Conservation (phyloP, 2,329 filamentous ascomycete species). For the Fusarium luffae region DNA sequence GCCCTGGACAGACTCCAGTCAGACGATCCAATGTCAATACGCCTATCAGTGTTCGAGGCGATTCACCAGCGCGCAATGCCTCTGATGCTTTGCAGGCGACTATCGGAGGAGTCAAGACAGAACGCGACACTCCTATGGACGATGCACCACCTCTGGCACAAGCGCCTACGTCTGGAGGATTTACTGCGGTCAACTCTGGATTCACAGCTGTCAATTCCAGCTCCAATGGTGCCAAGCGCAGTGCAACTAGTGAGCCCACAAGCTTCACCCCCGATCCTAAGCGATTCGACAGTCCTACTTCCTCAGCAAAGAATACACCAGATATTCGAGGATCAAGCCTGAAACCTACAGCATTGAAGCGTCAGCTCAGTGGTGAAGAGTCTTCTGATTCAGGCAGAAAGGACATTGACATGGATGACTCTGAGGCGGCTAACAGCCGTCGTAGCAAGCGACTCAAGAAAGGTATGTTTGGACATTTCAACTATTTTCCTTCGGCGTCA, state of each 20-base stretch:
- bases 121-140: slow-evolving; percentile 60
- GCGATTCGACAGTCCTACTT: slow-evolving; percentile 69
- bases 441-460: slow-evolving; percentile 95
- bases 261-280: slow-evolving; percentile 70
- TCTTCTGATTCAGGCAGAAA: slow-evolving; percentile 59
- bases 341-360: slow-evolving; percentile 74
- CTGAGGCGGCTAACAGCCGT: slow-evolving; percentile 72
- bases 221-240: slow-evolving; percentile 75
- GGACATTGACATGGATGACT: slow-evolving; percentile 66
- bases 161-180: slow-evolving; percentile 55
- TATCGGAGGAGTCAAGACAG: slow-evolving; percentile 58
- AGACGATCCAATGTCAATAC: slow-evolving; percentile 72
- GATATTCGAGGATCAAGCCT: slow-evolving; percentile 69
- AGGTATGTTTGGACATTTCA: slow-evolving; percentile 24
- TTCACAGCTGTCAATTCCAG: slow-evolving; percentile 78
- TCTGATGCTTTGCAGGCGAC: slow-evolving; percentile 64
- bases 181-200: slow-evolving; percentile 59
- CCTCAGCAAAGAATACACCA: slow-evolving; percentile 72
- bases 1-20: slow-evolving; percentile 74
- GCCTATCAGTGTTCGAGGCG: slow-evolving; percentile 66
- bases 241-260: slow-evolving; percentile 61
- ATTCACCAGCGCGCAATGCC: slow-evolving; percentile 73
- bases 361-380: slow-evolving; percentile 74
- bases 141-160: slow-evolving; percentile 56
- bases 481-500: neutral